phyloP scores from a whole-genome alignment of 202 grass and related monocot genomes.

The Carex arenaria region DNA sequence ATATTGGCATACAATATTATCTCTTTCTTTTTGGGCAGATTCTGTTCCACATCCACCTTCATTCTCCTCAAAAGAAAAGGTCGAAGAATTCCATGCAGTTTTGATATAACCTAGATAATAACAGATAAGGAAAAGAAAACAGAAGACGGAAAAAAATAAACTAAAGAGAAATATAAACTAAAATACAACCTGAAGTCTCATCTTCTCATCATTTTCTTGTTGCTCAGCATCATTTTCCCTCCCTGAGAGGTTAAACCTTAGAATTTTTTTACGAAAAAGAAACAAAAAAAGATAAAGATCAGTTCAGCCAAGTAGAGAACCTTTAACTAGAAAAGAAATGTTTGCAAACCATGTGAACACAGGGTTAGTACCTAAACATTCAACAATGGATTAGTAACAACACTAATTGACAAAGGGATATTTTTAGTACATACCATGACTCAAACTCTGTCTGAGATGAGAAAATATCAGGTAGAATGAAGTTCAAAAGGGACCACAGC shows the following conservation, averaged over 20 bases:
- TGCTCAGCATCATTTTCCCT: slow-evolving; percentile 43
- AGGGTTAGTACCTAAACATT: background rate
- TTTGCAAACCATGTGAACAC: background rate
- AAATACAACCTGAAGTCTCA: slow-evolving; percentile 57
- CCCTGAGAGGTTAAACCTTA: slow-evolving; percentile 89
- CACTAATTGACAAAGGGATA: background rate
- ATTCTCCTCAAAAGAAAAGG: slow-evolving; percentile 93
- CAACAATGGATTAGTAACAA: background rate
- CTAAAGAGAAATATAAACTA: background rate
- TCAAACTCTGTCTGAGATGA: slow-evolving; percentile 88
- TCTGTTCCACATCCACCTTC: slow-evolving; percentile 92
- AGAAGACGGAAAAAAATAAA: background rate
- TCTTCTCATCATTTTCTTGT: slow-evolving; percentile 81
- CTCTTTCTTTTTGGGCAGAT: slow-evolving; percentile 97
- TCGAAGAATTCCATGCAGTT: slow-evolving; percentile 88
- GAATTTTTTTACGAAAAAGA: background rate
- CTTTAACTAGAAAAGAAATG: slow-evolving; percentile 7
- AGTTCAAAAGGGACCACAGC: slow-evolving; percentile 95
- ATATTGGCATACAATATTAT: slow-evolving; percentile 97
- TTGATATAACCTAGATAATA: slow-evolving; percentile 50
- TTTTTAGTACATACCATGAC: slow-evolving; percentile 68
- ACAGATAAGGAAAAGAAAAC: slow-evolving; percentile 12
- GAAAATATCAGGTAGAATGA: slow-evolving; percentile 98
- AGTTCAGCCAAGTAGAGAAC: background rate
- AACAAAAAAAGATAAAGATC: background rate